Percentiles rank a stretch among this genome's conserved stretches.
Evolutionary conservation across 108 stramenopile species (phyloP).

Genomic region (Conticribra guillardii): DNA sequence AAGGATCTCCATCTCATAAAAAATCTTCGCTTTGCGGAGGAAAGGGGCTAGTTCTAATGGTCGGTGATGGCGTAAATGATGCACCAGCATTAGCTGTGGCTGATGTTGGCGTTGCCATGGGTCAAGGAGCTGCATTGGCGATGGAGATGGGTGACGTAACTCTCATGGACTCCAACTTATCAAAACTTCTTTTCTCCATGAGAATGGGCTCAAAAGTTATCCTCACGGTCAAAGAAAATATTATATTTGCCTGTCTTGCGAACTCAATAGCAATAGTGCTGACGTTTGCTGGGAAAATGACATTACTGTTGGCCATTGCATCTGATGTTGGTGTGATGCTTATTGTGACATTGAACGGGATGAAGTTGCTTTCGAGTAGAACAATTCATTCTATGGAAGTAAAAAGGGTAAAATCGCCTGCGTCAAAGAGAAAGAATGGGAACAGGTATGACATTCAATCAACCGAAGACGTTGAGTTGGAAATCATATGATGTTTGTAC

Average conservation of each 20-base stretch:
- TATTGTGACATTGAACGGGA: slow-evolving; percentile 84
- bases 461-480: slow-evolving; percentile 1
- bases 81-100: slow-evolving; percentile 91
- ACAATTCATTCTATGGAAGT: slow-evolving; percentile 19
- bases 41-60: slow-evolving; percentile 51
- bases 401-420: background rate
- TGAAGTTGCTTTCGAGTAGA: slow-evolving; percentile 76
- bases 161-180: slow-evolving; percentile 82
- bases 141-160: slow-evolving; percentile 93
- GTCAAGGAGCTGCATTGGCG: slow-evolving; percentile 95
- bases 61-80: slow-evolving; percentile 98
- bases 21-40: slow-evolving; percentile 9
- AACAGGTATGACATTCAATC: slow-evolving; percentile 9
- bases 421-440: slow-evolving; percentile 12
- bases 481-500: slow-evolving; percentile 1
- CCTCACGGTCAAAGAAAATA: slow-evolving; percentile 81
- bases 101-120: slow-evolving; percentile 99
- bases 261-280: slow-evolving; percentile 71
- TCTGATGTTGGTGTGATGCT: slow-evolving; percentile 90
- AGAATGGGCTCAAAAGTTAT: slow-evolving; percentile 79
- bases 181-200: slow-evolving; percentile 74
- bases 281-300: slow-evolving; percentile 82
- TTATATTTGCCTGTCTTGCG: slow-evolving; percentile 66
- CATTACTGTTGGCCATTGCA: slow-evolving; percentile 76
- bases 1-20: slow-evolving; percentile 31